These are phyloP conservation scores for Miscanthus sacchariflorus DNA, from an alignment of 202 grass and related monocot genomes.

Conservation along the genomic window DNA sequence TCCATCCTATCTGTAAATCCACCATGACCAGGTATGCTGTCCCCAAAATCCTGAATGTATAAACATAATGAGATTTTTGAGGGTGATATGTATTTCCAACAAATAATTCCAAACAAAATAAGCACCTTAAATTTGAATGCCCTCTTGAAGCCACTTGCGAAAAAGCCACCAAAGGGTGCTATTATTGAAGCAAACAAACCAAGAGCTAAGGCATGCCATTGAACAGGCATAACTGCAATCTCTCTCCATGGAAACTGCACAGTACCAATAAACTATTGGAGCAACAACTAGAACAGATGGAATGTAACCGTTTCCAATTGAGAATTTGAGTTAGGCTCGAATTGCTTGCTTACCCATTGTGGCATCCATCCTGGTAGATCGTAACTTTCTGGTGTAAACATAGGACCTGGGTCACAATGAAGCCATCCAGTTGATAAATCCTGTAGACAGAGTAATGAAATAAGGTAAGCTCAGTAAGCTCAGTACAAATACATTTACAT, in stretches of 20 bases:
- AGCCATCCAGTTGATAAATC: slow-evolving; percentile 90
- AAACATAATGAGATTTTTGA: slow-evolving; percentile 6
- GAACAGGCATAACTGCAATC: slow-evolving; percentile 79
- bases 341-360: slow-evolving; percentile 62
- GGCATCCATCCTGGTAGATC: slow-evolving; percentile 61
- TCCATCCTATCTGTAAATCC: slow-evolving; percentile 98
- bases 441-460: slow-evolving; percentile 40
- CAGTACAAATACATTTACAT: background rate
- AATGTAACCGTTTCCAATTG: slow-evolving; percentile 8
- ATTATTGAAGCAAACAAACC: slow-evolving; percentile 96
- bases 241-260: slow-evolving; percentile 72
- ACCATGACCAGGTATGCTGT: slow-evolving; percentile 92
- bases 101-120: background rate
- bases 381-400: slow-evolving; percentile 83
- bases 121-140: slow-evolving; percentile 88
- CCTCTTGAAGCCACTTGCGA: slow-evolving; percentile 91
- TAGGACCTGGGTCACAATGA: slow-evolving; percentile 75
- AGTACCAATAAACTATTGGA: slow-evolving; percentile 29
- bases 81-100: background rate
- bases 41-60: slow-evolving; percentile 80
- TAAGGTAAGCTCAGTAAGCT: background rate
- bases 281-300: slow-evolving; percentile 17
- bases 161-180: slow-evolving; percentile 94
- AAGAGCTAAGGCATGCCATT: slow-evolving; percentile 85
- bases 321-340: slow-evolving; percentile 17